Percentiles rank a stretch among this genome's conserved stretches.
Evolutionary conservation across 257 asterid genomes (phyloP).

Genomic region (Verbascum thapsus): DNA sequence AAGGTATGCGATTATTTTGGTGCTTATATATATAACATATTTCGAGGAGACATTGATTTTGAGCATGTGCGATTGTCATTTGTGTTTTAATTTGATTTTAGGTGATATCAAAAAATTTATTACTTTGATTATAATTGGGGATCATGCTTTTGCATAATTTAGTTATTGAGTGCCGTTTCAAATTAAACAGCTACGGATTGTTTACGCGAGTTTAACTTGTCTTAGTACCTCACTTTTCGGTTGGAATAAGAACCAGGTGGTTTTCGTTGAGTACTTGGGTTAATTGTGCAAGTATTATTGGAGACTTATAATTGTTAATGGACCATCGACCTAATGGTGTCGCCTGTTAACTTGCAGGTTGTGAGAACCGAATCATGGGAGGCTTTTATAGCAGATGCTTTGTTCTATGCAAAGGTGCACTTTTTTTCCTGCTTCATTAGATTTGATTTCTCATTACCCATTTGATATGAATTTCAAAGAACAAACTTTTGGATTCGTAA

Average conservation of each 20-base stretch:
- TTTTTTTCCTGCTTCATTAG: constrained; percentile 20
- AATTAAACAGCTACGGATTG: neutral
- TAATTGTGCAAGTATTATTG: constrained; percentile 10
- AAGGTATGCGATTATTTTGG: constrained; percentile 54
- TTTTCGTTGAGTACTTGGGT: neutral
- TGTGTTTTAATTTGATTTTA: constrained; percentile 7
- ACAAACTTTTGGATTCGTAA: neutral
- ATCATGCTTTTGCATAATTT: neutral
- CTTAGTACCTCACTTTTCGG: neutral
- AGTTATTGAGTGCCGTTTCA: neutral
- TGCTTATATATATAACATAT: neutral
- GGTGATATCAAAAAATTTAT: too few species aligned
- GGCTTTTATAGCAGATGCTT: constrained; percentile 56
- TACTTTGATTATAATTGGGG: neutral
- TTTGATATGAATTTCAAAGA: constrained; percentile 1
- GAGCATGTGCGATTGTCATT: neutral
- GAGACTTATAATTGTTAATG: neutral
- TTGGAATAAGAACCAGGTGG: neutral
- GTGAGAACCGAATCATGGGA: constrained; percentile 93
- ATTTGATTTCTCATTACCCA: neutral
- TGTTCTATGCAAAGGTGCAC: constrained; percentile 78
- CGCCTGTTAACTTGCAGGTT: constrained; percentile 52
- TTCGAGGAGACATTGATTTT: constrained; percentile 15
- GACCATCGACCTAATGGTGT: constrained; percentile 7
- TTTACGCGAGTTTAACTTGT: neutral